Evolutionary conservation across 1,284 basidiomycete species (phyloP).

Genomic region (Earliella scabrosa): DNA sequence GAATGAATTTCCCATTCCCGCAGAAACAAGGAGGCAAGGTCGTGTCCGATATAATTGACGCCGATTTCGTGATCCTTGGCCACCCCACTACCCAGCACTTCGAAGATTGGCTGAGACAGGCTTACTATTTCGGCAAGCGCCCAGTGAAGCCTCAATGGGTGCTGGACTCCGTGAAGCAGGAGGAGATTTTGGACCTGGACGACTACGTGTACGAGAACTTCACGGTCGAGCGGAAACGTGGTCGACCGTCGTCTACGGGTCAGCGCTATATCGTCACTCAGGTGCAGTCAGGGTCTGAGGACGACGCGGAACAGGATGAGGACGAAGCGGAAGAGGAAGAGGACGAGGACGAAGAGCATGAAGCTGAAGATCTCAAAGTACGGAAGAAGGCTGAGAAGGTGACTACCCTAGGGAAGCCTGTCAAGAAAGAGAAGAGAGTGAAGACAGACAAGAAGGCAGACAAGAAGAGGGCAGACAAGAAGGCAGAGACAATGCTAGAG

Average conservation of each 20-base stretch:
- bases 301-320: slow-evolving; percentile 1
- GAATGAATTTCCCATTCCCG: background rate
- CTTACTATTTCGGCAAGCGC: slow-evolving; percentile 39
- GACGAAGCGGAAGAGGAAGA: background rate
- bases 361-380: no score
- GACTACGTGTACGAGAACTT: slow-evolving; percentile 36
- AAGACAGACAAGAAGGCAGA: slow-evolving; percentile 1
- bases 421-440: slow-evolving; percentile 9
- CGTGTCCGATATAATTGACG: slow-evolving; percentile 49
- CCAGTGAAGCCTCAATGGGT: slow-evolving; percentile 59
- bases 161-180: slow-evolving; percentile 52
- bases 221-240: slow-evolving; percentile 22
- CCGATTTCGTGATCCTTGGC: slow-evolving; percentile 63
- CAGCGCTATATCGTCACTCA: slow-evolving; percentile 12
- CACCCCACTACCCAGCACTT: slow-evolving; percentile 50
- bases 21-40: slow-evolving; percentile 70
- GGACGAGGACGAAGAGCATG: slow-evolving; percentile 5
- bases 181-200: slow-evolving; percentile 49
- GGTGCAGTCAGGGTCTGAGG: slow-evolving; percentile 2
- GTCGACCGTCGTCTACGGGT: slow-evolving; percentile 16
- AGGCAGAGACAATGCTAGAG: background rate
- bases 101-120: slow-evolving; percentile 45
- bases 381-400: slow-evolving; percentile 2
- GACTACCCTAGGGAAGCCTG: no score
- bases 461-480: background rate